A percentile compares a stretch with the other conserved stretches of the same genome.
phyloP scores from a whole-genome alignment of 192 early-diverging fungal species.

The Coemansia interrupta region DNA sequence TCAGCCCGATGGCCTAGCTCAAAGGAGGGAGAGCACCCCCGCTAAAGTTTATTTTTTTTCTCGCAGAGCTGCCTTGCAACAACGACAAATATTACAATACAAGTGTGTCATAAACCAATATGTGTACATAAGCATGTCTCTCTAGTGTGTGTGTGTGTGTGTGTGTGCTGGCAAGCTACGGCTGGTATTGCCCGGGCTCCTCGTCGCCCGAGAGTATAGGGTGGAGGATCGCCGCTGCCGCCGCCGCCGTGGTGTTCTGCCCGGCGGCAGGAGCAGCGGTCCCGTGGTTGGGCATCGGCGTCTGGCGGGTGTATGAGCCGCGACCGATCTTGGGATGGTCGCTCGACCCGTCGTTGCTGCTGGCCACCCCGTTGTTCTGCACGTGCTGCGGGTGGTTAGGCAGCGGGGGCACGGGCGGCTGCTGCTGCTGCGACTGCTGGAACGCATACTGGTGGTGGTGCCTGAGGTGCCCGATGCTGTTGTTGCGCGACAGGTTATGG shows the following conservation, averaged over 20 bases:
- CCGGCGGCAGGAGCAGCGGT: no score
- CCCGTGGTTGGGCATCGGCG: slow-evolving; percentile 7
- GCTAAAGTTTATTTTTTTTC: not conserved
- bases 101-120: not conserved
- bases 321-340: slow-evolving; percentile 11
- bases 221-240: slow-evolving; percentile 10
- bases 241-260: not conserved
- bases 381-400: slow-evolving; percentile 22
- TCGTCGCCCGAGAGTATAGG: slow-evolving; percentile 23
- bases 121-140: not conserved
- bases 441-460: slow-evolving; percentile 23
- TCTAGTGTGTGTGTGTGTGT: not conserved
- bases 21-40: not conserved
- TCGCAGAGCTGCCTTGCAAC: not conserved
- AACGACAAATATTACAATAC: not conserved
- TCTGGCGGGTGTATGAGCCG: slow-evolving; percentile 13
- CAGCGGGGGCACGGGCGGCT: slow-evolving; percentile 45
- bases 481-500: slow-evolving; percentile 44
- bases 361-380: not conserved
- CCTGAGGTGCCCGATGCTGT: slow-evolving; percentile 38
- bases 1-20: slow-evolving; percentile 47
- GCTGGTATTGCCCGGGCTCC: slow-evolving; percentile 6
- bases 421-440: slow-evolving; percentile 28
- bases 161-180: not conserved
- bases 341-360: not conserved